Evolutionary conservation across 2,329 filamentous ascomycete genomes (phyloP).

Genomic region (Phialocephala sp.): DNA sequence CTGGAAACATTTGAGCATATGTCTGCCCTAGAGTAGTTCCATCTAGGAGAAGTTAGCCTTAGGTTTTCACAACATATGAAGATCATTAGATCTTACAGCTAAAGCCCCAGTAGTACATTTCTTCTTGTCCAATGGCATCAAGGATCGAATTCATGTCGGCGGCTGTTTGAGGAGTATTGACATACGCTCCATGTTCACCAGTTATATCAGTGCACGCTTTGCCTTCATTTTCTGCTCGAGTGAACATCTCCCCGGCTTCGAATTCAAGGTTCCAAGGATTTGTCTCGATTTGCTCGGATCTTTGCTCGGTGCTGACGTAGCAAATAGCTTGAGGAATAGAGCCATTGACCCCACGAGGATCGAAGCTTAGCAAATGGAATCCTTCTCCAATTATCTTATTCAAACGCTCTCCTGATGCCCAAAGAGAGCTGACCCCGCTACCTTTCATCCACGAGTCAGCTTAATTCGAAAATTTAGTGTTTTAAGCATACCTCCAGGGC

Average conservation of each 20-base stretch:
- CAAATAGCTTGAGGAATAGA: conserved; percentile 47
- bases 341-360: conserved; percentile 53
- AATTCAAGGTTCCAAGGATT: conserved; percentile 25
- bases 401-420: conserved; percentile 45
- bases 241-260: conserved; percentile 45
- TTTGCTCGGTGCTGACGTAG: conserved; percentile 46
- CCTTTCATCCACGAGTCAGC: conserved; percentile 17
- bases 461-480: neutral
- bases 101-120: conserved; percentile 50
- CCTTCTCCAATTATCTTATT: conserved; percentile 49
- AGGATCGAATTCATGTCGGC: conserved; percentile 58
- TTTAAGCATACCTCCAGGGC: conserved; percentile 48
- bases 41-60: conserved; percentile 32
- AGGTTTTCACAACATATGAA: neutral
- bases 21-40: conserved; percentile 49
- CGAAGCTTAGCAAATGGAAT: conserved; percentile 54
- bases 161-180: conserved; percentile 57
- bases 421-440: conserved; percentile 48
- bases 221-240: conserved; percentile 50
- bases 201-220: conserved; percentile 51
- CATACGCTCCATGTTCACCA: conserved; percentile 51
- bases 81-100: conserved; percentile 37
- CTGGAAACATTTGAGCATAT: conserved; percentile 47
- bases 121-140: conserved; percentile 48
- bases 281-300: conserved; percentile 43